Percentiles rank a stretch among this genome's conserved stretches.
Evolutionary conservation across 2,329 filamentous ascomycete genomes (phyloP).

Genomic region (Calonectria leucothoes): DNA sequence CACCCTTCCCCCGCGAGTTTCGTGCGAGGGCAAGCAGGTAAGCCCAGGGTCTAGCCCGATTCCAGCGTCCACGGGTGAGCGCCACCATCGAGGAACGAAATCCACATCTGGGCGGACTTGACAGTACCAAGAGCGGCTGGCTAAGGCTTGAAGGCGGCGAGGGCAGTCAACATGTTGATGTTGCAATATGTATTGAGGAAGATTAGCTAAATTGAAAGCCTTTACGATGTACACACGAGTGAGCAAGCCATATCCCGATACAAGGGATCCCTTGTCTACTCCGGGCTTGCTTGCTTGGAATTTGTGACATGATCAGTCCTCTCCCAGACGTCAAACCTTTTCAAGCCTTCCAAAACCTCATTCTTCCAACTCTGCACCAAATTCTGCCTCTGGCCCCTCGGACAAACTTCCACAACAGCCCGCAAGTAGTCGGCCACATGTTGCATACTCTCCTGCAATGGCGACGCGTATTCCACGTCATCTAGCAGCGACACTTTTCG

Average conservation of each 20-base stretch:
- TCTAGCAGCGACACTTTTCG: not conserved
- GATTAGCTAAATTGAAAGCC: no score
- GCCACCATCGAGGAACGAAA: not conserved
- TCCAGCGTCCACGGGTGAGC: not conserved
- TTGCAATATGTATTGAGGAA: no score
- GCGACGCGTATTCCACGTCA: not conserved
- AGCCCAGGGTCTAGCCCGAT: not conserved
- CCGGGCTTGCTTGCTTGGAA: not conserved
- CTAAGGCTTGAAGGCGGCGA: no score
- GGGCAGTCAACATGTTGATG: no score
- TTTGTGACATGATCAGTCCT: no score
- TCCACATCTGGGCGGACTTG: not conserved
- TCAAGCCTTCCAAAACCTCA: not conserved
- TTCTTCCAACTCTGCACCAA: constrained; percentile 5
- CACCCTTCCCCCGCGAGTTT: not conserved
- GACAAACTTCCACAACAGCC: constrained; percentile 14
- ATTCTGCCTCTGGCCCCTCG: constrained; percentile 12
- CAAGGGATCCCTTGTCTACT: not conserved
- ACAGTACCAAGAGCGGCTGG: no score
- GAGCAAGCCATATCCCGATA: no score
- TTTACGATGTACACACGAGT: no score
- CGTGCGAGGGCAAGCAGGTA: not conserved
- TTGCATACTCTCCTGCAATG: constrained; percentile 13
- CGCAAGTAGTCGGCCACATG: constrained; percentile 6
- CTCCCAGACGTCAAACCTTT: not conserved